Base-by-base conservation (phyloP, 2,329 filamentous ascomycete species). In the Fusarium musae region DNA sequence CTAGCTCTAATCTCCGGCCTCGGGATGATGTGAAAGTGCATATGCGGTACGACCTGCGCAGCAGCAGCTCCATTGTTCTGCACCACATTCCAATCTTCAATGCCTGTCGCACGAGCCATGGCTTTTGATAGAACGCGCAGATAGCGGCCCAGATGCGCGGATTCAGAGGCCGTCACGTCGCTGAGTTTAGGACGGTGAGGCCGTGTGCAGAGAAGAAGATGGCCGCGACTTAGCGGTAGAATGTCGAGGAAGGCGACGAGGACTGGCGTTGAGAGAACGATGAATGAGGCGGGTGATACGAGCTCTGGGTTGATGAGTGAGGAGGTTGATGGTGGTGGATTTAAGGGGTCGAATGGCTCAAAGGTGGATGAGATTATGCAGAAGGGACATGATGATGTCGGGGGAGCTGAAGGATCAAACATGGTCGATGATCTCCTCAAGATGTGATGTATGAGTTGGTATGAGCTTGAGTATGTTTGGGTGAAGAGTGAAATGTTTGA, bases 11-110 rank as follows among this genome's bases (percentile, higher is more conserved):
- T 88, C 83, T 93, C 90, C 0, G 95, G 95, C 42, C 96, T 85
- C 0, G 96, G 96, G 39, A 99, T 97, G 59, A 98, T 88, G 78
- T 99, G 96, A 81, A 97, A 98, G 82, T 99, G 96, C 54, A 97
- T 92, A 82, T 98, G 96, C 28, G 93, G 93, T 4, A 98, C 95
- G 21, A 97, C 94, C 84, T 98, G 96, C 5, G 95, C 95, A 5
- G 96, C 96, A 37, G 94, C 90, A 7, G 91, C 91, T 21, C 96
- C 94, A 77, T 98, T 98, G 81, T 98, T 98, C 85, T 98, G 96
- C 62, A 98, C 94, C 36, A 98, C 91, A 82, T 99, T 99, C 93
- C 96, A 98, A 83, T 98, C 95, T 57, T 86, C 87, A 3, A 94
- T 89, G 15, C 91, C 92, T 5, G 92, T 93, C 2, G 91, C 90